Evolutionary conservation across 2,329 filamentous ascomycete genomes (phyloP).

Genomic region (Pseudogymnoascus sp.): DNA sequence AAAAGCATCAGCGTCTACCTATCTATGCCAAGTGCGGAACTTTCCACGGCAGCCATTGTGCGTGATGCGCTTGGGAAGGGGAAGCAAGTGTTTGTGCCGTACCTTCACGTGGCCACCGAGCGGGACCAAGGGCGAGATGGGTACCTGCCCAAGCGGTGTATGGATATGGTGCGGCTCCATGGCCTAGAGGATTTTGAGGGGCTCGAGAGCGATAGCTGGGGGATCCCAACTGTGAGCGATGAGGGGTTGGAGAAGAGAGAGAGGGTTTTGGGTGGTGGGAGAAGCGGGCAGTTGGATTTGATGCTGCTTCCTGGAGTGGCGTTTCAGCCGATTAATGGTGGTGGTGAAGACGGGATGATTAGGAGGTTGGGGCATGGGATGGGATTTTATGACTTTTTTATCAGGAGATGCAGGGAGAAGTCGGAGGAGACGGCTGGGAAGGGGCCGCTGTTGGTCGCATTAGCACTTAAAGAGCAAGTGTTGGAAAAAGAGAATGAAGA

Average conservation of each 20-base stretch:
- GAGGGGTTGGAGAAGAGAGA: slow-evolving; percentile 57
- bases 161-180: slow-evolving; percentile 87
- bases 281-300: slow-evolving; percentile 59
- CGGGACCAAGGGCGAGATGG: slow-evolving; percentile 21
- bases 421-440: slow-evolving; percentile 51
- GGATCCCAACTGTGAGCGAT: slow-evolving; percentile 75
- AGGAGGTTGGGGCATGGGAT: slow-evolving; percentile 85
- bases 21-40: slow-evolving; percentile 82
- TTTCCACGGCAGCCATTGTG: slow-evolving; percentile 77
- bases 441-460: slow-evolving; percentile 56
- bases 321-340: slow-evolving; percentile 40
- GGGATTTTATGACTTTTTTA: slow-evolving; percentile 93
- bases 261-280: slow-evolving; percentile 59
- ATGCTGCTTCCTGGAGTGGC: slow-evolving; percentile 89
- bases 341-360: slow-evolving; percentile 54
- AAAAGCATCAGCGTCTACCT: slow-evolving; percentile 76
- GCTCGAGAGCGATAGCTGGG: slow-evolving; percentile 76
- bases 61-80: slow-evolving; percentile 66
- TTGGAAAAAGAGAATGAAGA: slow-evolving; percentile 50
- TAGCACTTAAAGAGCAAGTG: slow-evolving; percentile 81
- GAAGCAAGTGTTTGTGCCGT: slow-evolving; percentile 88
- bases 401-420: slow-evolving; percentile 59
- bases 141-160: slow-evolving; percentile 54
- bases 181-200: slow-evolving; percentile 70
- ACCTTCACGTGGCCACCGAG: slow-evolving; percentile 58